Evolutionary conservation across 148 eudicot genomes (phyloP), one percentile per base, ranked within the genome.

Genomic region (Oxyria digyna): DNA sequence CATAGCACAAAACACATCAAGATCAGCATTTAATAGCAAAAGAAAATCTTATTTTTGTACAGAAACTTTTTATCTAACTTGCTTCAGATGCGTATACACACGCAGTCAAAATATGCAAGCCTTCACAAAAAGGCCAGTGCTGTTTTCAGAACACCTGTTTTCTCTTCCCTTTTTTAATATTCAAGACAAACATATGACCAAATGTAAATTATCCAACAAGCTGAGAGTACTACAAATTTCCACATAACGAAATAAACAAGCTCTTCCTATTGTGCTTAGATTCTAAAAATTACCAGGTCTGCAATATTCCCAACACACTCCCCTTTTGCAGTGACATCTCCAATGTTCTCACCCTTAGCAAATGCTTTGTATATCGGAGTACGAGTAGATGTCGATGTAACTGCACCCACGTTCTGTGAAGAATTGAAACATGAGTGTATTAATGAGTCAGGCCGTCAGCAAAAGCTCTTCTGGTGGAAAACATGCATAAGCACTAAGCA

Each of bases 311-410:
- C 89, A 59, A 94, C 92, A 81, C 99, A 94, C 84, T 94, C 99
- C 27, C 99, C 99, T 79, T 94, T 94, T 4, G 99, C 99, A 42
- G 99, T 94, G 40, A 94, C 99, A 87, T 94, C 99, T 62, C 98
- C 99, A 45, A 94, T 87, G 77, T 94, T 94, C 81, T 90, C 97
- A 70, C 99, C 98, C 72, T 79, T 87, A 37, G 99, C 99, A 82
- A 94, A 94, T 59, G 97, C 99, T 81, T 94, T 94, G 80, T 94
- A 91, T 40, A 94, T 90, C 70, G 99, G 99, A 24, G 96, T 87
- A 62, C 99, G 99, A 45, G 99, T 94, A 48, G 99, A 94, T 63
- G 99, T 94, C 74, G 99, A 94, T 52, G 99, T 91, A 67, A 94
- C 99, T 69, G 99, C 99, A 80, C 80, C 89, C 69, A 94, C 96